phyloP scores from a whole-genome alignment of 345 rosid species.

The Reutealis trisperma region DNA sequence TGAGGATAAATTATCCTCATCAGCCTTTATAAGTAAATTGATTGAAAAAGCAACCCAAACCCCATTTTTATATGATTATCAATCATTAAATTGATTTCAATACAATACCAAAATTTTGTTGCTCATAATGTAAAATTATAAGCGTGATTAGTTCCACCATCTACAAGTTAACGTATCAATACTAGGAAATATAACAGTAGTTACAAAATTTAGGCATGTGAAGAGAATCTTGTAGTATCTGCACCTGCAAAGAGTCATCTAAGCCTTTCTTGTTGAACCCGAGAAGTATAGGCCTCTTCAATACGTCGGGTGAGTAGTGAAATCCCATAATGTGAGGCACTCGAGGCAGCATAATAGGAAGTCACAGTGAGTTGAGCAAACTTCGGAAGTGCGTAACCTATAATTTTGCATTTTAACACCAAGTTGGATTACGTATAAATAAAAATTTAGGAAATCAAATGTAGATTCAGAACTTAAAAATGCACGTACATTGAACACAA shows the following conservation, averaged over 20 bases:
- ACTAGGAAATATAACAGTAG: not conserved
- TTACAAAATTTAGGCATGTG: not conserved
- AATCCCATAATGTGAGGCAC: constrained; percentile 87
- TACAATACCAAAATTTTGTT: not conserved
- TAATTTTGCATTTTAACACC: constrained; percentile 26
- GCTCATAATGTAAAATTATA: not conserved
- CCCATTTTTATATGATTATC: not conserved
- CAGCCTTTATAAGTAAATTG: no score
- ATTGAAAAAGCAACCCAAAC: not conserved
- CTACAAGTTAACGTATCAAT: not conserved
- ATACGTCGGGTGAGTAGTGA: constrained; percentile 74
- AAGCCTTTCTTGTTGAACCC: constrained; percentile 29
- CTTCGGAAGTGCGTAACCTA: constrained; percentile 82
- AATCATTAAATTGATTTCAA: not conserved
- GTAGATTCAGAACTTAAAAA: not conserved
- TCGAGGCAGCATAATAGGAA: constrained; percentile 88
- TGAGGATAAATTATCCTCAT: not conserved
- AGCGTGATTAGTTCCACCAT: not conserved
- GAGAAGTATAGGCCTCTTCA: constrained; percentile 60
- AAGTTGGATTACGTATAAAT: constrained; percentile 9
- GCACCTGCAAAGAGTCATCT: not conserved
- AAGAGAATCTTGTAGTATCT: not conserved
- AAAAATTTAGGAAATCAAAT: not conserved
- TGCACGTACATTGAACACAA: not conserved
- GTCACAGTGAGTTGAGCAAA: constrained; percentile 82